Conservation (phyloP, 371 early-diverging fungal species). For the Mortierella sp. region DNA sequence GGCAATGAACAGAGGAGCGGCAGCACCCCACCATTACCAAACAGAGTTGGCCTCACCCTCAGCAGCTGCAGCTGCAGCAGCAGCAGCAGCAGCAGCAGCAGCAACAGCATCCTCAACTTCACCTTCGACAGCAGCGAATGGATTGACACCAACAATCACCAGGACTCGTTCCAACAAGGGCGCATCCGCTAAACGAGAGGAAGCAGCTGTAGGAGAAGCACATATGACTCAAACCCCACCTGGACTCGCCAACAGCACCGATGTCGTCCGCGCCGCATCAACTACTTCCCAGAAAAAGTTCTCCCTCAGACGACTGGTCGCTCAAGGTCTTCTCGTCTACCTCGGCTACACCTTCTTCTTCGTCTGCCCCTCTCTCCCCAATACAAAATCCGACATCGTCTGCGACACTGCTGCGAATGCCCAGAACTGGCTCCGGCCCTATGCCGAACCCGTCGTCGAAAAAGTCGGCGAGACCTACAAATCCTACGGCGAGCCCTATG, state of each 20-base stretch:
- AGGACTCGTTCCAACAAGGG: conserved; percentile 1
- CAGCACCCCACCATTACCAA: conserved; percentile 34
- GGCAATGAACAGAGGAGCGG: conserved; percentile 32
- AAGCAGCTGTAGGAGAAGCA: background rate
- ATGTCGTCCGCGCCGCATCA: conserved; percentile 1
- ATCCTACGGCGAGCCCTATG: conserved; percentile 40
- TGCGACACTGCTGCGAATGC: conserved; percentile 21
- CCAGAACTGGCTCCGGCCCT: conserved; percentile 39
- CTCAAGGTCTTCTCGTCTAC: conserved; percentile 30
- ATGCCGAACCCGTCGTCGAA: conserved; percentile 20
- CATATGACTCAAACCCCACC: background rate
- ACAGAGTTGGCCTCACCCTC: conserved; percentile 12
- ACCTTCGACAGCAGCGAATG: background rate
- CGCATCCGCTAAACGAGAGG: background rate
- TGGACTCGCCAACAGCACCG: background rate
- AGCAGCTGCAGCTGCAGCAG: background rate
- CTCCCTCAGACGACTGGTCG: conserved; percentile 20
- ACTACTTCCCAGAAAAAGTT: background rate
- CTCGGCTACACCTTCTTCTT: conserved; percentile 46
- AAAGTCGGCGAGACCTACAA: conserved; percentile 36
- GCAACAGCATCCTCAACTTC: too few species aligned
- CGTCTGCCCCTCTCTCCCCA: conserved; percentile 29
- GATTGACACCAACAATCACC: background rate
- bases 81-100: background rate
- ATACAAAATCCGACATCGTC: conserved; percentile 12